Evolutionary conservation across 441 rosid genomes (phyloP), one percentile per base, ranked within the genome.

Genomic region (Adansonia rubrostipa): DNA sequence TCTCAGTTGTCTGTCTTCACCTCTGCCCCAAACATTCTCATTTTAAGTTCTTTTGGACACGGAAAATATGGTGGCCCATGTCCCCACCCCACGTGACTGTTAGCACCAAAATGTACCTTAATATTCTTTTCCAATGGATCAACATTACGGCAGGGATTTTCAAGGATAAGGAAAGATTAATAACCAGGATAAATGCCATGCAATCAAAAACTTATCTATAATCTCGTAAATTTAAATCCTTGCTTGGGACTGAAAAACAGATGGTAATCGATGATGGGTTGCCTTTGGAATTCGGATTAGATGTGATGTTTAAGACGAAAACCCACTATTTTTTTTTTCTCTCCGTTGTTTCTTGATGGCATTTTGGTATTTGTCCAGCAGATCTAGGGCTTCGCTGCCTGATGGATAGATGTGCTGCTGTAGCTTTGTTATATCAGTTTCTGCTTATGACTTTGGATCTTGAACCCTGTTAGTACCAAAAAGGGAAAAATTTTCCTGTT

Each of bases 11-110:
- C 58, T 54, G 58, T 54, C 20, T 54, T 15, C 19, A 54, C 57
- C 66, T 60, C 57, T 53, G 66, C 78, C 57, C 58, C 72, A 71
- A 78, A 44, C 85, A 79, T 84, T 82, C 84, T 73, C 74, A 28
- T 28, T 54, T 77, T 33, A 33, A 11, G 28, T 3, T 66, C 33
- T 17, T 17, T 0, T n/a, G 51, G 28, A 51, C 73, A 71, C 20
- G 76, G 45, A 45, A 58, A 50, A 13, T 53, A 45, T 47, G 36
- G 20, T 61, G 54, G 24, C 64, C 73, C 71, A 74, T 24, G 56
- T 68, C 67, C 58, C 68, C 53, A 47, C 50, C 11, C 50, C 84
- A 83, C 84, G 84, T 82, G 81, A 80, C 81, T 62, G 75, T 47
- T 74, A 28, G 62, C 71, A 40, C 48, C 44, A 56, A 47, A 47